phyloP scores from a whole-genome alignment of 129 eudicot genomes.

The Flaveria bidentis region DNA sequence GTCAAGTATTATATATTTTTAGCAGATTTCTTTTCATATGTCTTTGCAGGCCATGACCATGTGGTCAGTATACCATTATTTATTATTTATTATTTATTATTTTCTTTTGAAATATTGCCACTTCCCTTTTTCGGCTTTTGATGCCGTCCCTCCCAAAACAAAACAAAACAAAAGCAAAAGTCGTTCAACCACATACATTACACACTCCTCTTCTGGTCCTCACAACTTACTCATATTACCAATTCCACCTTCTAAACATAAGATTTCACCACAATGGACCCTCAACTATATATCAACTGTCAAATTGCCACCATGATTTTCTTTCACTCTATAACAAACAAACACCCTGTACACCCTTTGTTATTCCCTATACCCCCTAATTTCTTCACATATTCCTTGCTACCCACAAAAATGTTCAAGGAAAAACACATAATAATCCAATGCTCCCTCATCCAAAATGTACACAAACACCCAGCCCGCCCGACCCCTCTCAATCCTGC shows the following conservation, averaged over 20 bases:
- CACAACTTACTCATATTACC: constrained; percentile 16
- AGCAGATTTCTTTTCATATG: too few relatives aligned
- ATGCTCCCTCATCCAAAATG: constrained; percentile 39
- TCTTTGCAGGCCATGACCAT: too few relatives aligned
- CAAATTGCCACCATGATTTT: constrained; percentile 39
- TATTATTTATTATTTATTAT: too few relatives aligned
- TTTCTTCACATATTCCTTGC: constrained; percentile 49
- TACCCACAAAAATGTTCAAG: constrained; percentile 42
- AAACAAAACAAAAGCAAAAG: constrained; percentile 50
- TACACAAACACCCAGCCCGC: constrained; percentile 40
- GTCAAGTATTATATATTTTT: too few relatives aligned
- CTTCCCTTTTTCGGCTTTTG: constrained; percentile 66
- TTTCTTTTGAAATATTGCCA: too few relatives aligned
- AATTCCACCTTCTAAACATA: constrained; percentile 30
- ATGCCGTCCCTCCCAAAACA: constrained; percentile 49
- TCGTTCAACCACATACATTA: constrained; percentile 41
- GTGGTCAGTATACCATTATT: too few relatives aligned
- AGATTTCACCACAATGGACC: not conserved
- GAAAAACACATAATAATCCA: constrained; percentile 37
- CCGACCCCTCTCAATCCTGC: not conserved
- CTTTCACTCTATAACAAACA: constrained; percentile 43
- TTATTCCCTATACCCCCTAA: constrained; percentile 43
- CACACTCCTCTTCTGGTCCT: constrained; percentile 35
- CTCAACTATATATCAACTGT: not conserved
- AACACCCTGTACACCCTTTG: constrained; percentile 61